Conservation (phyloP, 1,284 basidiomycete genomes). For the Filobasidium uniguttulatum region DNA sequence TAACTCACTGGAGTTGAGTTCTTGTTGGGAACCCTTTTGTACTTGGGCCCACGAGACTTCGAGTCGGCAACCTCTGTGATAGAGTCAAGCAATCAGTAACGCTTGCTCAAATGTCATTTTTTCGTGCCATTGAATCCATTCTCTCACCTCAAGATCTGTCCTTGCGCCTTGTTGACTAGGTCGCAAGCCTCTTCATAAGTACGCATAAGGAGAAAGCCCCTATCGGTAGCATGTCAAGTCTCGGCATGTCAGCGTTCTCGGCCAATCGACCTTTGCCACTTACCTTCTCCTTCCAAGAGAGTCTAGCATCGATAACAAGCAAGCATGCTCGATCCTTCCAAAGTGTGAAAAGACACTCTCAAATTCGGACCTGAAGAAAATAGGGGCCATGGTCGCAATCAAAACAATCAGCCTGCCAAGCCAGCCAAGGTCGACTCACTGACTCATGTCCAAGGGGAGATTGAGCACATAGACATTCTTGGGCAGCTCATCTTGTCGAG, state of each 20-base stretch:
- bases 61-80: slow-evolving; percentile 1
- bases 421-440: too few species aligned
- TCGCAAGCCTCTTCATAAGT: slow-evolving; percentile 5
- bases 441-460: not conserved
- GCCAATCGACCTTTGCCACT: not conserved
- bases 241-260: not conserved
- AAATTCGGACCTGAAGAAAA: not conserved
- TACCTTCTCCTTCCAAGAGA: slow-evolving; percentile 2
- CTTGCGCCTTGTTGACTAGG: slow-evolving; percentile 1
- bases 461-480: slow-evolving; percentile 8
- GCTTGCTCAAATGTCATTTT: not conserved
- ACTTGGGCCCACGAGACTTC: slow-evolving; percentile 7
- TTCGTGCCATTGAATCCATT: not conserved
- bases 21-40: slow-evolving; percentile 1
- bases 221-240: not conserved
- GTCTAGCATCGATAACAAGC: slow-evolving; percentile 6
- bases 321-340: slow-evolving; percentile 7
- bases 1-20: not conserved
- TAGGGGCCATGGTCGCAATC: not conserved
- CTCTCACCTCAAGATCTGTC: not conserved
- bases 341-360: slow-evolving; percentile 1
- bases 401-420: not conserved
- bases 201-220: slow-evolving; percentile 5
- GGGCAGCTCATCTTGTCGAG: not conserved
- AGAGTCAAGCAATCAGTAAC: not conserved